phyloP scores from a whole-genome alignment of 2,329 filamentous ascomycete genomes.

The Fonsecaea erecta region DNA sequence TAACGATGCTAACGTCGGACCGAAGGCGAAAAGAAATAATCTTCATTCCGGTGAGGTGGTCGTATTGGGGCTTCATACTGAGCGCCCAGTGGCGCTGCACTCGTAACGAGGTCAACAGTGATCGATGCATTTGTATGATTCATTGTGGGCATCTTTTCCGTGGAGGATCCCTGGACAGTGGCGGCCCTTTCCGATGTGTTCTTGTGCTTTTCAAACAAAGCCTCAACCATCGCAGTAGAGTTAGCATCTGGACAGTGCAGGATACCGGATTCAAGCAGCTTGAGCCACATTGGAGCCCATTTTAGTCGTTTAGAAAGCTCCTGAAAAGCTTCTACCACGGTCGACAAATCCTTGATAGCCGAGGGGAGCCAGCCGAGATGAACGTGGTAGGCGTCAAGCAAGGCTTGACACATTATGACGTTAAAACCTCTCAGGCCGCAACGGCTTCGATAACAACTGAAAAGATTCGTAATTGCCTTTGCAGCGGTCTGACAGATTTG shows the following conservation, averaged over 20 bases:
- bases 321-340: conserved; percentile 6
- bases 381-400: background rate
- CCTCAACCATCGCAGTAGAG: background rate
- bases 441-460: background rate
- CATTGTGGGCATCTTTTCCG: background rate
- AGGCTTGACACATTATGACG: background rate
- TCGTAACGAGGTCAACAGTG: background rate
- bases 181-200: background rate
- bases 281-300: conserved; percentile 1
- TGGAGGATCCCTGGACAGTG: background rate
- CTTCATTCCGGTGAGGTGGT: background rate
- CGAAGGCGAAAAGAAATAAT: background rate
- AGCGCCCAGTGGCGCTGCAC: background rate
- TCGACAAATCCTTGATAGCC: background rate
- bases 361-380: background rate
- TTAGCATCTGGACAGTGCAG: background rate
- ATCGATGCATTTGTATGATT: background rate
- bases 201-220: background rate
- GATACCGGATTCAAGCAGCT: background rate
- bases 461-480: background rate
- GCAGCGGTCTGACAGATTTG: background rate
- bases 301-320: conserved; percentile 1
- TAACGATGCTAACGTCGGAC: background rate
- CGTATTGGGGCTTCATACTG: background rate
- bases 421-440: background rate